These are phyloP conservation scores for Suillus subluteus DNA, from an alignment of 768 basidiomycete genomes.

Conservation along the genomic window DNA sequence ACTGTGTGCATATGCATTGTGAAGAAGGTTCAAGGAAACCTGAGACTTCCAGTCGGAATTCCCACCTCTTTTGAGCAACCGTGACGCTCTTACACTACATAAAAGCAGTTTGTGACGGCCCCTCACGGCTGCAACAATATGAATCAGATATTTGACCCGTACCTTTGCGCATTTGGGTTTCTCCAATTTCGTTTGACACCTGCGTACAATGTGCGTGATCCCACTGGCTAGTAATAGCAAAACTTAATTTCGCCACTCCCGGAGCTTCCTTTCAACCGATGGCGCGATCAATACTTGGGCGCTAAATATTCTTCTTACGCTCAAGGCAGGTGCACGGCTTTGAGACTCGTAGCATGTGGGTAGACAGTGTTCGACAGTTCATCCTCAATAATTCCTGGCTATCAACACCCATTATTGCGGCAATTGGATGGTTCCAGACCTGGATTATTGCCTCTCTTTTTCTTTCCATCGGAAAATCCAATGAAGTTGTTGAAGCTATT, in stretches of 20 bases:
- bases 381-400: conserved; percentile 10
- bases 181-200: conserved; percentile 12
- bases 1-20: no score
- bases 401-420: conserved; percentile 8
- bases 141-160: not conserved
- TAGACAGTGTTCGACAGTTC: conserved; percentile 5
- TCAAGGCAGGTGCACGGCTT: not conserved
- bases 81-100: conserved; percentile 4
- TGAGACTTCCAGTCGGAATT: not conserved
- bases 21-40: no score
- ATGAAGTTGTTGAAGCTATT: not conserved
- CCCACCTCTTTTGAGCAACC: no score
- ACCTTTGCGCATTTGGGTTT: conserved; percentile 20
- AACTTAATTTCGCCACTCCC: not conserved
- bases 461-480: conserved; percentile 1
- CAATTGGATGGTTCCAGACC: conserved; percentile 5
- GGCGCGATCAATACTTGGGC: not conserved
- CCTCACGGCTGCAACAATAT: not conserved
- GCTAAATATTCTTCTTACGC: not conserved
- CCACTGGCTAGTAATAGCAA: no score
- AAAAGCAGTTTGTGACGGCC: not conserved
- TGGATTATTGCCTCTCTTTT: conserved; percentile 8
- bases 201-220: conserved; percentile 16
- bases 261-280: not conserved
- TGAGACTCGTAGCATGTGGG: not conserved